Conservation (phyloP, 2,329 filamentous ascomycete genomes). For the Fusarium sambucinum region DNA sequence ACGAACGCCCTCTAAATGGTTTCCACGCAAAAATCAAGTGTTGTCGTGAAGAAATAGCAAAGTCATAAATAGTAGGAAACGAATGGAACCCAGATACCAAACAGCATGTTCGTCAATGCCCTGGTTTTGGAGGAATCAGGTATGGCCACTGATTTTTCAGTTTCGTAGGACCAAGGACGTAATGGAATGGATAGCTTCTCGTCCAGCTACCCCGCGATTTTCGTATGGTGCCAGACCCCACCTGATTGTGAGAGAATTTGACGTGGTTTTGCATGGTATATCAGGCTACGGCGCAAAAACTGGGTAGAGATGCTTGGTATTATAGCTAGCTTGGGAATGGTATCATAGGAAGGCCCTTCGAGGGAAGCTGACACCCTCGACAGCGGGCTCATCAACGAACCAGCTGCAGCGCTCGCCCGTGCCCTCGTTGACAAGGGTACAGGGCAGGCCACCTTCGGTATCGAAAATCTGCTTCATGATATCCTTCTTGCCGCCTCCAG, state of each 20-base stretch:
- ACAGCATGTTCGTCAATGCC: constrained; percentile 20
- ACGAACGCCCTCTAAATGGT: constrained; percentile 46
- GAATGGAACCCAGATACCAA: constrained; percentile 1
- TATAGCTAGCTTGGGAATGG: constrained; percentile 19
- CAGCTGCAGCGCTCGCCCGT: constrained; percentile 90
- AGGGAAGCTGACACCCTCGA: constrained; percentile 87
- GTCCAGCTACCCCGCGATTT: constrained; percentile 36
- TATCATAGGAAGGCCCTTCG: constrained; percentile 72
- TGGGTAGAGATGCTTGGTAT: constrained; percentile 22
- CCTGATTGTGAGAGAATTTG: constrained; percentile 20
- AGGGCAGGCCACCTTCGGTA: constrained; percentile 82
- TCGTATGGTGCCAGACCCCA: constrained; percentile 28
- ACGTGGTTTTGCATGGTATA: constrained; percentile 18
- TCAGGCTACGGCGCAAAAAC: constrained; percentile 21
- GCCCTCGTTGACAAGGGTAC: constrained; percentile 86
- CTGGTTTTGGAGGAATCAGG: constrained; percentile 5
- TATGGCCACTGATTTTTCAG: constrained; percentile 1
- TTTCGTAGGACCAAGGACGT: constrained; percentile 2
- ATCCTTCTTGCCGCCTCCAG: constrained; percentile 88
- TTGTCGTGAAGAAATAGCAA: constrained; percentile 18
- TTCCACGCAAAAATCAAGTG: constrained; percentile 33
- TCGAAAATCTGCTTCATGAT: constrained; percentile 94
- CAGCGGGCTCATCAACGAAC: constrained; percentile 90
- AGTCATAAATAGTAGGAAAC: constrained; percentile 23
- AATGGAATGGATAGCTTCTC: constrained; percentile 22